Conservation (phyloP, 306 rosid species). For the Vachellia pachyceras region DNA sequence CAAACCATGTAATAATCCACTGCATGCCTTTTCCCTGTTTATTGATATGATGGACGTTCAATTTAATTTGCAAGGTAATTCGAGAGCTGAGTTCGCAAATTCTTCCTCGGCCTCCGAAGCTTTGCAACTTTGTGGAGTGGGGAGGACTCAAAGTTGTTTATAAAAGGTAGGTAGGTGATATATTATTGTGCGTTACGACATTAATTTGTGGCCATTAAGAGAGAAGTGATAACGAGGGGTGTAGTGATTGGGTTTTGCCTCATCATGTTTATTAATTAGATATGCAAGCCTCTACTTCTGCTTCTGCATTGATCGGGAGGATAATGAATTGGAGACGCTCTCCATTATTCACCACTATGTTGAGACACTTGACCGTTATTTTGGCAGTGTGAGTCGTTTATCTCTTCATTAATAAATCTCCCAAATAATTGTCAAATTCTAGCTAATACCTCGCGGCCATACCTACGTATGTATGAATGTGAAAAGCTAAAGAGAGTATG, state of each 20-base stretch:
- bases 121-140: conserved; percentile 96
- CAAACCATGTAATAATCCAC: neutral
- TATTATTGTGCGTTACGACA: neutral
- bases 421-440: neutral
- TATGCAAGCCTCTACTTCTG: conserved; percentile 94
- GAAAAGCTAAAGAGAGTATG: neutral
- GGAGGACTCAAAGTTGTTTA: conserved; percentile 93
- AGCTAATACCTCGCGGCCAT: neutral
- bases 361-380: conserved; percentile 88
- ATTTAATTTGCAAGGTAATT: conserved; percentile 43
- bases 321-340: conserved; percentile 89
- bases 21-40: neutral
- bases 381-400: conserved; percentile 74
- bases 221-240: no score
- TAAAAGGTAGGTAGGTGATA: conserved; percentile 67
- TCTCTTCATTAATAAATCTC: neutral
- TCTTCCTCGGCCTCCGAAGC: conserved; percentile 77
- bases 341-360: conserved; percentile 89
- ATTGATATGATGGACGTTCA: neutral
- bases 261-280: conserved; percentile 25
- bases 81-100: conserved; percentile 76
- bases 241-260: no score
- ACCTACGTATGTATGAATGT: neutral
- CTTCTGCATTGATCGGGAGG: conserved; percentile 80
- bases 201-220: neutral